Conservation (phyloP, 441 rosid genomes). For the Gossypium trilobum region DNA sequence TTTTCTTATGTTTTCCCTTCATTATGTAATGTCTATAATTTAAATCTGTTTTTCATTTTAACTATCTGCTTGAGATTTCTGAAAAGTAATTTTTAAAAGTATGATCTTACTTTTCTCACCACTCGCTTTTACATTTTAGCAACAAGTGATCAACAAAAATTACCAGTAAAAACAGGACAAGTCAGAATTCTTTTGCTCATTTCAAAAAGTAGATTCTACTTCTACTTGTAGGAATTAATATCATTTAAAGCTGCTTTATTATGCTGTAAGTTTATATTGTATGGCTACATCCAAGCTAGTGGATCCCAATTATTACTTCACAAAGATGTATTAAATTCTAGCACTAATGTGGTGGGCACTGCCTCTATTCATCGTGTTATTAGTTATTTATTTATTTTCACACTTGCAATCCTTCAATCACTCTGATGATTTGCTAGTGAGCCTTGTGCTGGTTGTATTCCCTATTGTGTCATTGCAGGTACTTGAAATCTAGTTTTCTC, state of each 20-base stretch:
- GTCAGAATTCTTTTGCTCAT: background rate
- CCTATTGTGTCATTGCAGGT: slow-evolving; percentile 34
- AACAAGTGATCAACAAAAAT: too few species aligned
- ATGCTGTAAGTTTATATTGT: background rate
- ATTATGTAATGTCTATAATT: too few species aligned
- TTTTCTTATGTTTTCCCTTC: too few species aligned
- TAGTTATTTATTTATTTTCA: background rate
- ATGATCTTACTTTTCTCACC: too few species aligned
- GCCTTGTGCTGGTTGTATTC: background rate
- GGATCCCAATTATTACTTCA: background rate
- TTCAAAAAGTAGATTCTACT: background rate
- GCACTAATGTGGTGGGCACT: background rate
- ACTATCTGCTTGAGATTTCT: too few species aligned
- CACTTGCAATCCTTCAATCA: background rate
- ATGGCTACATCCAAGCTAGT: background rate
- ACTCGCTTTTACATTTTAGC: too few species aligned
- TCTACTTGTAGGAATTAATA: background rate
- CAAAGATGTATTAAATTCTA: background rate
- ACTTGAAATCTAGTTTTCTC: slow-evolving; percentile 66
- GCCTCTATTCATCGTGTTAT: too few species aligned
- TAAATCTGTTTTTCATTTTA: too few species aligned
- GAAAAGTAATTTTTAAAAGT: too few species aligned
- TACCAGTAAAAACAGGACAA: too few species aligned
- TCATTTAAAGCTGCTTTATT: background rate
- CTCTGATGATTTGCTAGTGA: background rate